Base-by-base conservation (phyloP, 805 yeast genomes). In the Myxozyma monticola region DNA sequence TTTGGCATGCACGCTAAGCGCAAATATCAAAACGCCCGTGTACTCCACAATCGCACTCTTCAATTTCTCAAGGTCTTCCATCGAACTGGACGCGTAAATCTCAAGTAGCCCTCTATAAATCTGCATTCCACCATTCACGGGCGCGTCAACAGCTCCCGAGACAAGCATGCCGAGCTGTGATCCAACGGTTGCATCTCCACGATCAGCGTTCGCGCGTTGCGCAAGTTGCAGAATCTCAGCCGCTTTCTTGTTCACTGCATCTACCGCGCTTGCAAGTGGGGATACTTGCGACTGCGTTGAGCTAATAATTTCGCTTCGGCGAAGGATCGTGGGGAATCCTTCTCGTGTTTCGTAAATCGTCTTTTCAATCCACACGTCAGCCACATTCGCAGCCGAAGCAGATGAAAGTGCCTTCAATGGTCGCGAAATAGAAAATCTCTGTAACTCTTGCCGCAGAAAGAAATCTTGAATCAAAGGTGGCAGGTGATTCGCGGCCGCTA, bases 41-140 rank as follows among this genome's bases (percentile, higher is more conserved):
- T 88, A 75, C 63, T 84, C 89, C n/a, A 40, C 48, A 33, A 53
- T 44, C 26, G 41, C 48, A 20, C 30, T 15, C 18, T 34, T 48
- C 28, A 46, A 35, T 15, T 37, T 21, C 24, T 41, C 51, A 8
- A 38, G 14, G 30, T 35, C 56, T 14, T 35, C 48, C 12, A 17
- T 10, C n/a, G 22, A 15, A 25, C 48, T 48, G 25, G 40, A 12
- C 20, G 36, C 40, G 34, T 44, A 43, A n/a, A 36, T 10, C 9
- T 49, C 49, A 29, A 85, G 79, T 64, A 88, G 87, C 1, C 77
- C 77, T 48, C 90, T 75, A 68, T 85, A 88, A 64, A 85, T 88
- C 1, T 88, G 86, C 56, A 88, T 86, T 50, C 96, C 96, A 30
- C 96, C 96, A 65, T 88, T 88, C 4, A 88, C 91, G 2, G 96